Conservation (phyloP, 2,329 filamentous ascomycete genomes). For the Paraphoma chrysanthemicola region DNA sequence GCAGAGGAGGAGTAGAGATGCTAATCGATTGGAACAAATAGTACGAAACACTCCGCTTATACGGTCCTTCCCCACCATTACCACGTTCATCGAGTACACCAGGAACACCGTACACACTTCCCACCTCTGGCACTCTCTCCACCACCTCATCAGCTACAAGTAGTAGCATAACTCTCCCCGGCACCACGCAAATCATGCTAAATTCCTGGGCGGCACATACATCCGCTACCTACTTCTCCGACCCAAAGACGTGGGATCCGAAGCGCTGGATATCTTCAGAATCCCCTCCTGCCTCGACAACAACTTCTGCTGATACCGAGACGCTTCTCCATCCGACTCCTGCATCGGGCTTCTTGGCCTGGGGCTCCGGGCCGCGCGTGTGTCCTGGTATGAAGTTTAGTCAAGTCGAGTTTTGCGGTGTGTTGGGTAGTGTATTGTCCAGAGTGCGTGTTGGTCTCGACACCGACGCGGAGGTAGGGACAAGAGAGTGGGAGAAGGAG, state of each 20-base stretch:
- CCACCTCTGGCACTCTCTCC: background rate
- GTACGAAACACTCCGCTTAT: constrained; percentile 40
- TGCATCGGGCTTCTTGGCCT: constrained; percentile 50
- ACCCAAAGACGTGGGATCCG: constrained; percentile 37
- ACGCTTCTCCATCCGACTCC: background rate
- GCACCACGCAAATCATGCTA: constrained; percentile 19
- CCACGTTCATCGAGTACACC: background rate
- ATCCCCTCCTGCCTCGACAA: too few relatives aligned
- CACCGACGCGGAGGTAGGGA: background rate
- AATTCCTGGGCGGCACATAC: constrained; percentile 36
- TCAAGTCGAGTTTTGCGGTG: constrained; percentile 62
- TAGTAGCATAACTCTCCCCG: constrained; percentile 10
- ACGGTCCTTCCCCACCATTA: constrained; percentile 13
- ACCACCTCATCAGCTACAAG: background rate
- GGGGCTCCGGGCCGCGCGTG: constrained; percentile 57
- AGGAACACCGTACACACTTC: background rate
- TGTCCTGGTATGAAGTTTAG: constrained; percentile 64
- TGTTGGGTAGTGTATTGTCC: constrained; percentile 44
- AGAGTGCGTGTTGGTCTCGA: constrained; percentile 6
- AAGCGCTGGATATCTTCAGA: constrained; percentile 39
- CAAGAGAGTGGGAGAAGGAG: background rate
- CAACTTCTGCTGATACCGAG: too few relatives aligned
- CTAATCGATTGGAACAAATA: background rate
- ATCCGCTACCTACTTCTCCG: constrained; percentile 30
- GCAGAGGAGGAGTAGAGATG: background rate